phyloP scores from a whole-genome alignment of 139 green algal species.

The Chlorella sorokiniana region DNA sequence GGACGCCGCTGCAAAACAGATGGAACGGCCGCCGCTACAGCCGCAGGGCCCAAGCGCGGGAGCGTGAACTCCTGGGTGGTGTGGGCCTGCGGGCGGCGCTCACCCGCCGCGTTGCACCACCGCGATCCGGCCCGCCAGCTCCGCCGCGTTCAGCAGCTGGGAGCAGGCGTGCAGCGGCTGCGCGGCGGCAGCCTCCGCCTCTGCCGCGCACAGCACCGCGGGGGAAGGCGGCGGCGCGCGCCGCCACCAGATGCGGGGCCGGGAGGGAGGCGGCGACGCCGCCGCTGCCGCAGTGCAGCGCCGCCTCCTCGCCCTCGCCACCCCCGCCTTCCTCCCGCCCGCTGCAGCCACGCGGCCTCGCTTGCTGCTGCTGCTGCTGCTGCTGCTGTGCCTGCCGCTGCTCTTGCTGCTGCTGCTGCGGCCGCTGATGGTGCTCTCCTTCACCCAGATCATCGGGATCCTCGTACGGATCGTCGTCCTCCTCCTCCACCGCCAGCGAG shows the following conservation, averaged over 20 bases:
- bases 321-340: neutral
- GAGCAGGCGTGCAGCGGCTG: constrained; percentile 53
- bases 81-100: neutral
- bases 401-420: neutral
- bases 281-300: neutral
- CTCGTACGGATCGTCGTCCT: constrained; percentile 18
- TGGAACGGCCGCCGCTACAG: too few relatives aligned
- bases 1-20: too few relatives aligned
- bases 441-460: neutral
- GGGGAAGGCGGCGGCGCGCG: neutral
- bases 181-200: constrained; percentile 30
- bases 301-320: neutral
- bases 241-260: too few relatives aligned
- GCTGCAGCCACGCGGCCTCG: too few relatives aligned
- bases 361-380: constrained; percentile 1
- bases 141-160: constrained; percentile 1
- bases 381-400: neutral
- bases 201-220: neutral
- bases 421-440: neutral
- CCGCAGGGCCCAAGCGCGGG: too few relatives aligned
- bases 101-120: constrained; percentile 55
- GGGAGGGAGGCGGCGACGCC: neutral
- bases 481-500: neutral
- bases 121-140: constrained; percentile 45
- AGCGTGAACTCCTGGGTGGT: too few relatives aligned